Percentiles rank a stretch among this genome's conserved stretches.
phyloP scores from a whole-genome alignment of 495 filamentous ascomycete genomes.

The Trichoderma virens region DNA sequence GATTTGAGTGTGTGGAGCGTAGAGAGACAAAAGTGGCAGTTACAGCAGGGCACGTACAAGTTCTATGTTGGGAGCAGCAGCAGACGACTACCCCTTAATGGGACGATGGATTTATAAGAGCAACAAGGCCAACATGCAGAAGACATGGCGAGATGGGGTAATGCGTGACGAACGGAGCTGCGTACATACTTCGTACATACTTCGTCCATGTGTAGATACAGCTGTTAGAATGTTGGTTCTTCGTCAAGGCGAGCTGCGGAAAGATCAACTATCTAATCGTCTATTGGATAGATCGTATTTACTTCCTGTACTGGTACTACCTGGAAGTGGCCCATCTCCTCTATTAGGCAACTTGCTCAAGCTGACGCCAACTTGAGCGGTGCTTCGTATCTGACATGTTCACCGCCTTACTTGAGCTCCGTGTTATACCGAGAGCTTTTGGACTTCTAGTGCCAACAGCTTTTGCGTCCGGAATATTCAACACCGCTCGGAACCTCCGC shows the following conservation, averaged over 20 bases:
- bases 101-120: constrained; percentile 15
- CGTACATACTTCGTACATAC: background rate
- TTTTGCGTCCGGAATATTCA: too few species aligned
- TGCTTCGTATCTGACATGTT: too few species aligned
- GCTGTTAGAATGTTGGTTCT: background rate
- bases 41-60: constrained; percentile 38
- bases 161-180: background rate
- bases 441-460: too few species aligned
- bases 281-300: background rate
- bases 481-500: too few species aligned
- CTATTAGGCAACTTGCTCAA: background rate
- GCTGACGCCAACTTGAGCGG: background rate
- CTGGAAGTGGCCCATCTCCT: background rate
- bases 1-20: constrained; percentile 64
- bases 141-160: background rate
- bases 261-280: background rate
- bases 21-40: constrained; percentile 50
- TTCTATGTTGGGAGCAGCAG: constrained; percentile 56
- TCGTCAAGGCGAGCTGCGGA: background rate
- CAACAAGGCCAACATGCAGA: background rate
- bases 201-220: too few species aligned
- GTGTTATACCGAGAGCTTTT: too few species aligned
- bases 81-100: constrained; percentile 51
- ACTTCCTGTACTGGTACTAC: too few species aligned
- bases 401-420: too few species aligned